Base-by-base conservation (phyloP, 2,329 filamentous ascomycete genomes). In the Nemania bipapillata region DNA sequence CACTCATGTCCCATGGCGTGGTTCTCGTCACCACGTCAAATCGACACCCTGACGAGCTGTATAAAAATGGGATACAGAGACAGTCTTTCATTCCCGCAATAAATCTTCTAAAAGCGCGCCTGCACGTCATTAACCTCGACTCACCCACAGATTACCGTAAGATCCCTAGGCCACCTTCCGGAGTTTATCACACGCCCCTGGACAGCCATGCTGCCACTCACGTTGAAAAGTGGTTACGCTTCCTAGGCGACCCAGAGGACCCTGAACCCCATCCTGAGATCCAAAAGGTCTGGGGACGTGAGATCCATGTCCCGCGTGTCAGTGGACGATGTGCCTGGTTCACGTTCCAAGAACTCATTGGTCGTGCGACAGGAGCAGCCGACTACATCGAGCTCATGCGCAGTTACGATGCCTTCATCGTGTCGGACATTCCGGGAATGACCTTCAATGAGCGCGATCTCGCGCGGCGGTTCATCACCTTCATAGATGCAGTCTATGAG, bases 91-190 rank as follows among this genome's bases (percentile, higher is more conserved):
- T 99, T 58, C 96, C 96, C 0, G 97, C 95, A 73, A 99, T 99
- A 77, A 91, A 94, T 71, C 90, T 99, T 3, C 89, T 99, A 52
- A 95, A 97, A 79, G 87, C 86, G 45, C 89, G 91, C 2, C 87
- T 99, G 8, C 90, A 92, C 62, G 93, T 98, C 55, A 92, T 99
- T 75, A 97, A 97, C 81, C 90, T 99, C 67, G 92, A 99, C 83
- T 97, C 94, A 1, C 90, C 91, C 4, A 99, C 94, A 42, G 96
- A 99, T 81, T 99, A 99, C 83, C 93, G 96, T 76, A 98, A 97
- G 81, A 96, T 99, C 65, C 93, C 95, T 1, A 89, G 96, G 0
- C 96, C 96, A 2, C 91, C 94, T 0, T 96, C 93, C 0, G 95
- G 93, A 42, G 96, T 99, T 20, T 99, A 98, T 81, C 93, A 98